Conservation (phyloP, 2,329 filamentous ascomycete species). For the Cladobotryum protrusum region DNA sequence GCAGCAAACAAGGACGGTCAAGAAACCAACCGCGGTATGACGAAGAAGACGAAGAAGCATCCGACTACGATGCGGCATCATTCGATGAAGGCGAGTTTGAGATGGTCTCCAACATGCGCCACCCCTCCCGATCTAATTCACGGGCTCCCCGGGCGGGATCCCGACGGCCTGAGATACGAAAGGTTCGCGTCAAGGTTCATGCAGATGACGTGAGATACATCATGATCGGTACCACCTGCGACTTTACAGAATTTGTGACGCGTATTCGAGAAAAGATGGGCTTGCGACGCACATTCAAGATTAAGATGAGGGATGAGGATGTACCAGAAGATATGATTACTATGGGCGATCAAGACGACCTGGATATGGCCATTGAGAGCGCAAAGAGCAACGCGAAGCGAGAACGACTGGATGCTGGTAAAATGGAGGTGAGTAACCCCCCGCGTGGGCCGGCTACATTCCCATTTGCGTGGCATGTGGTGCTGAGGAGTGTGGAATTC, state of each 20-base stretch:
- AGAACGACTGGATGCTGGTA: conserved; percentile 75
- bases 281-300: conserved; percentile 71
- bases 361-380: conserved; percentile 76
- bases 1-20: conserved; percentile 31
- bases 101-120: conserved; percentile 57
- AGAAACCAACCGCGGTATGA: conserved; percentile 55
- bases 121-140: conserved; percentile 40
- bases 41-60: conserved; percentile 76
- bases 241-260: conserved; percentile 71
- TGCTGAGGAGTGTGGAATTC: background rate
- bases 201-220: conserved; percentile 88
- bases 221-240: conserved; percentile 67
- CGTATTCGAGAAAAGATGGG: conserved; percentile 84
- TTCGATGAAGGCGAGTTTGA: conserved; percentile 77
- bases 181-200: conserved; percentile 89
- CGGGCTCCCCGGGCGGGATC: conserved; percentile 49
- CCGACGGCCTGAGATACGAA: conserved; percentile 60
- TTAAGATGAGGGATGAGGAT: conserved; percentile 82
- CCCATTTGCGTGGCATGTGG: background rate
- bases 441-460: background rate
- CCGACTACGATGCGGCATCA: conserved; percentile 62
- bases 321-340: conserved; percentile 83
- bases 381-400: conserved; percentile 63
- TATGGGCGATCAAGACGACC: conserved; percentile 91
- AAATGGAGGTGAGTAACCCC: conserved; percentile 74